phyloP scores from a whole-genome alignment of 2,329 filamentous ascomycete genomes.

The Domatiomyces globalis region DNA sequence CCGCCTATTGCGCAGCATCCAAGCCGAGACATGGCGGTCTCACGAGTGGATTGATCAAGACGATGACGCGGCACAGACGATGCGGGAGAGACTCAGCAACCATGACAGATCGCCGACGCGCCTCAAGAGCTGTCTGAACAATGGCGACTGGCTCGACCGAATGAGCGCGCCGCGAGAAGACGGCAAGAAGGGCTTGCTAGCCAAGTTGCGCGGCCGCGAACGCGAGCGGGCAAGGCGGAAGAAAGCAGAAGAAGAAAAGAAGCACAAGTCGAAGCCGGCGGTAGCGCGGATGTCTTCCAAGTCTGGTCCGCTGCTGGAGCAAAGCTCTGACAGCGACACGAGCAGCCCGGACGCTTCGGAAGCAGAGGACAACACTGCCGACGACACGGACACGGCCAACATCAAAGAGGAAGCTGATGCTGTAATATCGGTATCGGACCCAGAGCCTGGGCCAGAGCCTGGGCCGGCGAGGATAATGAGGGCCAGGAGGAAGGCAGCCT shows the following conservation, averaged over 20 bases:
- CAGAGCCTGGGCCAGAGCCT: conserved; percentile 6
- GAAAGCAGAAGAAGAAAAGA: conserved; percentile 16
- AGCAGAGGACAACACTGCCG: conserved; percentile 3
- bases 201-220: conserved; percentile 17
- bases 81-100: conserved; percentile 22
- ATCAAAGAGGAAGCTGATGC: not conserved
- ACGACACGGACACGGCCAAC: conserved; percentile 4
- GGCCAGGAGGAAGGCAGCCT: not conserved
- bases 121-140: conserved; percentile 41
- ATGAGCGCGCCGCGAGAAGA: conserved; percentile 43
- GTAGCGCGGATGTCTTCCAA: not conserved
- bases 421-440: conserved; percentile 6
- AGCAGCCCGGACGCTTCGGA: conserved; percentile 12
- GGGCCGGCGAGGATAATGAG: not conserved
- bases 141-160: conserved; percentile 47
- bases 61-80: conserved; percentile 35
- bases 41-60: conserved; percentile 75
- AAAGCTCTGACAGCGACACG: conserved; percentile 14
- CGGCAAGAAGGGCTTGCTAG: conserved; percentile 15
- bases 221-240: conserved; percentile 16
- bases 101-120: conserved; percentile 41
- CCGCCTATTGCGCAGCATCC: conserved; percentile 60
- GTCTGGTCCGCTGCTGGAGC: conserved; percentile 4
- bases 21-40: conserved; percentile 67
- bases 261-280: conserved; percentile 8